Evolutionary conservation across 345 rosid species (phyloP).

Genomic region (Anacardium occidentale): DNA sequence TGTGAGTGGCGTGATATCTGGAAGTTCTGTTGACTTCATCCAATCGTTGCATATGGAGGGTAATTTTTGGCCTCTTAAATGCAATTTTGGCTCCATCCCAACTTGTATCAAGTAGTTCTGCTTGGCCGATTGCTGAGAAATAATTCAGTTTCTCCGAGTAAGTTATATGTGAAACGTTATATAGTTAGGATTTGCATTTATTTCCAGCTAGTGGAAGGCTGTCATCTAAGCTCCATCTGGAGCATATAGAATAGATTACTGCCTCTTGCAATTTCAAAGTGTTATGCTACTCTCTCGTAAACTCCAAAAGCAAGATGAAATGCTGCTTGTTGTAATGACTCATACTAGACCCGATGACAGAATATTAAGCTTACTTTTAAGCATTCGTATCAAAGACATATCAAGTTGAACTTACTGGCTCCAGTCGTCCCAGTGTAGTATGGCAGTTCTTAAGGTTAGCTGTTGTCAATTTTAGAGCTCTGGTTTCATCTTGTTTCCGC

Average conservation of each 20-base stretch:
- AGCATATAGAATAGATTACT: too few relatives aligned
- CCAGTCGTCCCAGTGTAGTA: neutral
- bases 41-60: neutral
- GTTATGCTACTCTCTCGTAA: too few relatives aligned
- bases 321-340: too few relatives aligned
- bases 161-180: too few relatives aligned
- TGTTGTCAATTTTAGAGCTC: conserved; percentile 4
- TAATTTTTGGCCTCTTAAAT: neutral
- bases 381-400: neutral
- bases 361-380: neutral
- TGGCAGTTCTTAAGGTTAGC: conserved; percentile 45
- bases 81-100: neutral
- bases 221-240: too few relatives aligned
- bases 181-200: too few relatives aligned
- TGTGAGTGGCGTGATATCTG: neutral
- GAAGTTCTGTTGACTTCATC: neutral
- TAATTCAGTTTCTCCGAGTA: too few relatives aligned
- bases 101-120: neutral
- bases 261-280: too few relatives aligned
- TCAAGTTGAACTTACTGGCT: neutral
- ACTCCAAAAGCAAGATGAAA: too few relatives aligned
- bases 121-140: neutral
- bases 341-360: too few relatives aligned
- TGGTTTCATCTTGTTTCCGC: conserved; percentile 4
- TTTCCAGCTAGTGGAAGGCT: too few relatives aligned